Evolutionary conservation across 768 basidiomycete genomes (phyloP), one percentile per base, ranked within the genome.

Genomic region (Hysterangium stoloniferum): DNA sequence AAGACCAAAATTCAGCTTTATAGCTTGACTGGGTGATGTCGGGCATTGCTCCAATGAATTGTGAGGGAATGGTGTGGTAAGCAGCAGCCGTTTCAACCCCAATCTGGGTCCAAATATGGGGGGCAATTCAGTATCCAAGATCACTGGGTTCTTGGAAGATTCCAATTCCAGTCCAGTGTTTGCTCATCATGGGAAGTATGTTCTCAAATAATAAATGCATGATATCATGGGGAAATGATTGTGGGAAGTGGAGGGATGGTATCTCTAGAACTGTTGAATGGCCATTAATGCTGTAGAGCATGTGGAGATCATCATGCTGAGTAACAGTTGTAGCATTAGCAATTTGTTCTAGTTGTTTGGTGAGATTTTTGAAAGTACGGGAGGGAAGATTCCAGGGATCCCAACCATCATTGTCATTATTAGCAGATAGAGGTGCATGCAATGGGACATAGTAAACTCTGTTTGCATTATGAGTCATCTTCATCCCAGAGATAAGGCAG

Each of bases 41-140:
- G 17, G 47, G 47, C 6, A 48, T 8, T 13, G 47, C 22, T 4
- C 47, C 34, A 38, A 35, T 47, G 54, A 68, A 66, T 0, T 59
- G 63, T 0, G 42, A 22, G 22, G 42, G 42, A 13, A 44, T 20
- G 7, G 42, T 44, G 13, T 28, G 12, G 27, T 24, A 44, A 15
- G 42, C 42, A 6, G 6, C 24, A 7, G 42, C 42, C 8, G 42
- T 44, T 44, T 44, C 42, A 22, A 5, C 6, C 20, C 42, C 42
- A 20, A 44, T 44, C 24, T 44, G 11, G 9, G 9, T 27, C 42
- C 42, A 44, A 5, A 44, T 17, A 17, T 44, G 42, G 15, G 42
- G 20, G 11, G 42, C 42, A 24, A 44, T 13, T 11, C 22, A 13
- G 22, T 44, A 44, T 6, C 42, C 42, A 15, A 7, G 11, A 27